Evolutionary conservation across 306 rosid species (phyloP).

Genomic region (Cajanus cajan): DNA sequence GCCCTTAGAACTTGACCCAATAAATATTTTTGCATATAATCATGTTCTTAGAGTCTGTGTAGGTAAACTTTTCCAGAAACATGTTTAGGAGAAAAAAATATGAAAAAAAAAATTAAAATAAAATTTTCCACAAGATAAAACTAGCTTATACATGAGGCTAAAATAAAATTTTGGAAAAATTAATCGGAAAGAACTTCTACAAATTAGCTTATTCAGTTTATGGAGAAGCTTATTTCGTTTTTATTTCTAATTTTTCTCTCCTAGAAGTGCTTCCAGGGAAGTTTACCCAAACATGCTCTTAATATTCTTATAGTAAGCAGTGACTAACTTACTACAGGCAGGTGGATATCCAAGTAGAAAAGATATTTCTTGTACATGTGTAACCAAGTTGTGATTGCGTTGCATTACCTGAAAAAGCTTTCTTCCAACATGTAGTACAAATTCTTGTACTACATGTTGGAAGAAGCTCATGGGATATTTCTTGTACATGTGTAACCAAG

Average conservation of each 20-base stretch:
- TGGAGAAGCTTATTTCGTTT: no score
- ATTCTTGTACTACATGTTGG: conserved; percentile 45
- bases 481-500: not conserved
- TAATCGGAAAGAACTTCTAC: no score
- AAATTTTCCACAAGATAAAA: no score
- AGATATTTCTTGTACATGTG: not conserved
- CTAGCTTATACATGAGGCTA: no score
- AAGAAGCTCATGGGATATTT: conserved; percentile 23
- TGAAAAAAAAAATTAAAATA: no score
- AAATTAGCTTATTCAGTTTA: no score
- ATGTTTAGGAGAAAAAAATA: no score
- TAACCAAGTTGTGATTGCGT: conserved; percentile 7
- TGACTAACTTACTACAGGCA: not conserved
- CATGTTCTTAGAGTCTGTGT: conserved; percentile 24
- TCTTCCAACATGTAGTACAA: conserved; percentile 65
- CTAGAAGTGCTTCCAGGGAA: no score
- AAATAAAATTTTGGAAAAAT: no score
- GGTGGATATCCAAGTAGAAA: not conserved
- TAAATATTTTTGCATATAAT: not conserved
- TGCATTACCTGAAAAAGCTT: conserved; percentile 69
- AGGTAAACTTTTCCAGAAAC: no score
- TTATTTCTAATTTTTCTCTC: no score
- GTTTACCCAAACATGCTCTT: conserved; percentile 12
- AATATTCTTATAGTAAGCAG: conserved; percentile 14
- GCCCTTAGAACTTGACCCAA: not conserved